phyloP scores from a whole-genome alignment of 805 yeast species.

The Candida taoyuanica region DNA sequence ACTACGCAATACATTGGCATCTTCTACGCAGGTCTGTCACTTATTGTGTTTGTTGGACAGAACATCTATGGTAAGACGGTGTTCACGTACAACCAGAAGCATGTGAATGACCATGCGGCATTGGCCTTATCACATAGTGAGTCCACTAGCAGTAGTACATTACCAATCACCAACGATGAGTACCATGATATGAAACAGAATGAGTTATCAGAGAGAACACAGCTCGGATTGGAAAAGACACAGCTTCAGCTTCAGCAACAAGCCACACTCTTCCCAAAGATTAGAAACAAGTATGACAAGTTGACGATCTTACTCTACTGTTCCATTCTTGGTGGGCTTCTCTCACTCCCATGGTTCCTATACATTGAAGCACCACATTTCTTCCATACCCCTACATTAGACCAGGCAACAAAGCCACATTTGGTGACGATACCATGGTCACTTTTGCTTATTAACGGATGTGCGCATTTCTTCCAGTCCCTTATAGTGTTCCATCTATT shows the following conservation, averaged over 20 bases:
- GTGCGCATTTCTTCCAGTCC: constrained; percentile 76
- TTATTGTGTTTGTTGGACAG: constrained; percentile 76
- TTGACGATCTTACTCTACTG: constrained; percentile 77
- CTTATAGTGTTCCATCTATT: constrained; percentile 75
- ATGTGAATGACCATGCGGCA: constrained; percentile 22
- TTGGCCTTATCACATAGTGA: constrained; percentile 16
- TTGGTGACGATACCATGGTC: constrained; percentile 38
- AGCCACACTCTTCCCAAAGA: constrained; percentile 13
- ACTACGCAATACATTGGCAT: constrained; percentile 55
- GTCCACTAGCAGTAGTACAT: constrained; percentile 3
- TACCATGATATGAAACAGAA: constrained; percentile 8
- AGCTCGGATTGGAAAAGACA: constrained; percentile 16
- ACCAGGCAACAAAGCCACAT: constrained; percentile 22
- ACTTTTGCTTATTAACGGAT: constrained; percentile 58
- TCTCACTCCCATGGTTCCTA: constrained; percentile 73
- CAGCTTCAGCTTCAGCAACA: no score
- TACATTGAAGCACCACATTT: constrained; percentile 50
- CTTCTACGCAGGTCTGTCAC: constrained; percentile 60
- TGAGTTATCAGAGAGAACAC: constrained; percentile 10
- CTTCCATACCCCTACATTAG: constrained; percentile 8
- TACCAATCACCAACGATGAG: constrained; percentile 1
- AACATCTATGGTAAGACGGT: constrained; percentile 84
- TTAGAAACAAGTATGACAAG: constrained; percentile 60
- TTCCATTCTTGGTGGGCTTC: constrained; percentile 62
- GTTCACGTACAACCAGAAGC: constrained; percentile 43